Evolutionary conservation across 257 asterid species (phyloP), one percentile per base, ranked within the genome.

Genomic region (Mitragyna speciosa): DNA sequence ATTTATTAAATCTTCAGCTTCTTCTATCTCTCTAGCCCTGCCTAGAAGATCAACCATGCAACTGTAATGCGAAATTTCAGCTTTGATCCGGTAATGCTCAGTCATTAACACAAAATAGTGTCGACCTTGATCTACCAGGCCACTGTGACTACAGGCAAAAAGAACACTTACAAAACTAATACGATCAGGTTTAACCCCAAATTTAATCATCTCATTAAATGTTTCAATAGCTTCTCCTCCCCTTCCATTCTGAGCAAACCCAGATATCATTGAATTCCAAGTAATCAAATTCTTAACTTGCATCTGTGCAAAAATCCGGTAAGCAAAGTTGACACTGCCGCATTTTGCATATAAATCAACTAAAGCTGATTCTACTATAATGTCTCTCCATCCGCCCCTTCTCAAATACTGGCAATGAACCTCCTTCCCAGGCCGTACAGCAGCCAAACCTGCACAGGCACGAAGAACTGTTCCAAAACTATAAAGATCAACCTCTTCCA

Each of bases 241-340:
- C 79, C 91, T 86, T 26, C 99, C 97, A 33, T 93, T 93, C 87
- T 93, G 97, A 58, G 99, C 98, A 64, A 92, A 91, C 51, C 98
- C 98, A 72, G 97, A 91, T 39, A 95, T 89, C 97, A 95, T 90
- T 0, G 97, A 87, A 80, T 95, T 95, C 99, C 99, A 95, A 51
- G 96, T 89, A 58, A 95, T 92, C 82, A 90, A 72, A 81, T 93
- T 95, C 82, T 87, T 91, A 52, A 83, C 80, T 12, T 83, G 84
- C 98, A 90, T 93, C 72, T 85, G 86, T 76, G 77, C 72, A 86
- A 95, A 95, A 66, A 95, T 78, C 70, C 87, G 68, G 82, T 87
- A 67, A 48, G 97, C 99, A 30, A 82, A 91, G 82, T 90, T 90
- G 64, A 92, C 82, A 64, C 84, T 83, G 45, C 99, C 98, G 77